These are phyloP conservation scores for Ceratocystis eucalypticola DNA, from an alignment of 2,329 filamentous ascomycete genomes.

Conservation along the genomic window DNA sequence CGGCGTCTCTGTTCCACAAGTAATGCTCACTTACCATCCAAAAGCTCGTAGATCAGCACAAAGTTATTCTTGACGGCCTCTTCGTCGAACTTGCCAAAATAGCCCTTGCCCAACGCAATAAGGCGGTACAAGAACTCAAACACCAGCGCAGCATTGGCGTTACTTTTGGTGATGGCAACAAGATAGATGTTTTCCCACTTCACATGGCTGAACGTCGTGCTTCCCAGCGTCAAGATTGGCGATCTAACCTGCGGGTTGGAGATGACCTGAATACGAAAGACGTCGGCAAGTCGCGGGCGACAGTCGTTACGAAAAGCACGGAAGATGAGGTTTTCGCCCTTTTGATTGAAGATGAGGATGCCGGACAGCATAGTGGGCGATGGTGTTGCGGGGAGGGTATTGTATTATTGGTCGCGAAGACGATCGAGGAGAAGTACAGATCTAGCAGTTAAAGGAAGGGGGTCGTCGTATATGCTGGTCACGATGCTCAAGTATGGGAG, in stretches of 20 bases:
- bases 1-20: not conserved
- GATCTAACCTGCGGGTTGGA: slow-evolving; percentile 96
- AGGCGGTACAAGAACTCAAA: slow-evolving; percentile 96
- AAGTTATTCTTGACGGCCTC: slow-evolving; percentile 99
- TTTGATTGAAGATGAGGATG: slow-evolving; percentile 97
- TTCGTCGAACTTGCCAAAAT: slow-evolving; percentile 98
- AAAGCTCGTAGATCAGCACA: slow-evolving; percentile 90
- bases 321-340: slow-evolving; percentile 99
- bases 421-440: not conserved
- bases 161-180: slow-evolving; percentile 95
- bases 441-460: not conserved
- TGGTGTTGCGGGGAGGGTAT: not conserved
- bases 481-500: not conserved
- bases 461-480: not conserved
- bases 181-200: slow-evolving; percentile 99
- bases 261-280: slow-evolving; percentile 99
- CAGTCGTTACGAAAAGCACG: slow-evolving; percentile 97
- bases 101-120: slow-evolving; percentile 78
- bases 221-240: slow-evolving; percentile 90
- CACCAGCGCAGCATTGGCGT: slow-evolving; percentile 93
- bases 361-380: slow-evolving; percentile 66
- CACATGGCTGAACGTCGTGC: slow-evolving; percentile 98
- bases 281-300: slow-evolving; percentile 89
- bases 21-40: slow-evolving; percentile 53
- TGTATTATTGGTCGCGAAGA: not conserved